Conservation (phyloP, 2,329 filamentous ascomycete species). For the Penicillium palitans region DNA sequence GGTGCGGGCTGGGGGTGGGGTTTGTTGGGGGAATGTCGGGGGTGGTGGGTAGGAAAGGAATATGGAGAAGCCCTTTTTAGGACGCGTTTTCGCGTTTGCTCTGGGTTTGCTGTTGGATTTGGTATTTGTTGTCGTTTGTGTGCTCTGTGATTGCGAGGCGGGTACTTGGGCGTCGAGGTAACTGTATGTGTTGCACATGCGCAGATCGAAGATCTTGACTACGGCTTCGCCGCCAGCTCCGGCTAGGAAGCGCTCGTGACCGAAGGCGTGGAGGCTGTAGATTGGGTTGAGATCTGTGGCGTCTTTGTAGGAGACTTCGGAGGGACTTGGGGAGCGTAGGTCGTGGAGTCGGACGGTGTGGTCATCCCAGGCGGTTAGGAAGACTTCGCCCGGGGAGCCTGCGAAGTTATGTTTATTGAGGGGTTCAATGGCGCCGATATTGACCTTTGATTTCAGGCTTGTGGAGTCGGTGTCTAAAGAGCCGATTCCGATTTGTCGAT, state of each 20-base stretch:
- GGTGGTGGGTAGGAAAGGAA: conserved; percentile 40
- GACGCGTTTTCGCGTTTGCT: conserved; percentile 7
- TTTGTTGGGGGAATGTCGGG: conserved; percentile 6
- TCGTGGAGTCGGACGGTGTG: conserved; percentile 61
- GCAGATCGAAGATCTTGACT: conserved; percentile 64
- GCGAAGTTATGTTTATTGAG: conserved; percentile 28
- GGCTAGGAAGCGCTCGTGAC: conserved; percentile 57
- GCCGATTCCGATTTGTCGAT: conserved; percentile 41
- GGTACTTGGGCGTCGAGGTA: conserved; percentile 30
- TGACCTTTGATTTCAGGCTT: conserved; percentile 25
- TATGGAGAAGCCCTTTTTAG: conserved; percentile 43
- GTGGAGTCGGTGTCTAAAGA: conserved; percentile 31
- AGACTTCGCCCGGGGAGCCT: conserved; percentile 49
- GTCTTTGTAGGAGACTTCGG: conserved; percentile 55
- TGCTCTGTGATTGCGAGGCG: conserved; percentile 1
- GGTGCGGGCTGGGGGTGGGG: conserved; percentile 3
- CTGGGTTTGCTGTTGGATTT: not conserved
- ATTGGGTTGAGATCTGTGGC: conserved; percentile 59
- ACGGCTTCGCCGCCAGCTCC: conserved; percentile 59
- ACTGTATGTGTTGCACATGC: conserved; percentile 46
- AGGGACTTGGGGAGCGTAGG: conserved; percentile 53
- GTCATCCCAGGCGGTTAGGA: conserved; percentile 62
- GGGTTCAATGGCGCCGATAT: conserved; percentile 41
- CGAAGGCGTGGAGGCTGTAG: conserved; percentile 59
- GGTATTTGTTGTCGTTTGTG: not conserved